phyloP scores from a whole-genome alignment of 495 filamentous ascomycete genomes.

The Xylaria cubensis region DNA sequence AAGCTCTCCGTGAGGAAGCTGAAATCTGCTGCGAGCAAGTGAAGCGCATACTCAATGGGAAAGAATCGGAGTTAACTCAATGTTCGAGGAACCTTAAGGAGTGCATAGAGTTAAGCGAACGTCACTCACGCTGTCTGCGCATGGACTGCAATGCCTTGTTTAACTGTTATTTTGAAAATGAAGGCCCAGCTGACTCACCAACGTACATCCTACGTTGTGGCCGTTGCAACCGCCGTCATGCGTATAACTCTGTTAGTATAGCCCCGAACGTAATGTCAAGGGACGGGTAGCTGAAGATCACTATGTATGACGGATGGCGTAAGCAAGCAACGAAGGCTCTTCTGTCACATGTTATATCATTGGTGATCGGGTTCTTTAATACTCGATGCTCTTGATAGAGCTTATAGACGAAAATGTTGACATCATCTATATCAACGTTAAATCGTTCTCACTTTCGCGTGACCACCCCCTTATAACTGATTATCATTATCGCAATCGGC shows the following conservation, averaged over 20 bases:
- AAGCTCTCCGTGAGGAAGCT: background rate
- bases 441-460: too few relatives aligned
- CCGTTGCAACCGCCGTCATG: background rate
- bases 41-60: too few relatives aligned
- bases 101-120: background rate
- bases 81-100: background rate
- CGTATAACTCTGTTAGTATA: background rate
- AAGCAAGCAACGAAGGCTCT: background rate
- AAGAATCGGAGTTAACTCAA: background rate
- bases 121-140: background rate
- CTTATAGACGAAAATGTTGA: too few relatives aligned
- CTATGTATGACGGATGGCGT: background rate
- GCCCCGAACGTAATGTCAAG: background rate
- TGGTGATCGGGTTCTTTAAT: background rate
- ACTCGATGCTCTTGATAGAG: background rate
- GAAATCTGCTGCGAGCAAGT: background rate
- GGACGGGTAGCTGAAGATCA: background rate
- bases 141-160: background rate
- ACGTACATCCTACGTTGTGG: slow-evolving; percentile 5
- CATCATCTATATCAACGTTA: too few relatives aligned
- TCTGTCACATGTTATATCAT: background rate
- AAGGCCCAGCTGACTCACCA: background rate
- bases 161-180: background rate
- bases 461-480: too few relatives aligned
- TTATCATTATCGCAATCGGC: too few relatives aligned